Conservation (phyloP, 768 basidiomycete species). For the Tricholoma flavovirens region DNA sequence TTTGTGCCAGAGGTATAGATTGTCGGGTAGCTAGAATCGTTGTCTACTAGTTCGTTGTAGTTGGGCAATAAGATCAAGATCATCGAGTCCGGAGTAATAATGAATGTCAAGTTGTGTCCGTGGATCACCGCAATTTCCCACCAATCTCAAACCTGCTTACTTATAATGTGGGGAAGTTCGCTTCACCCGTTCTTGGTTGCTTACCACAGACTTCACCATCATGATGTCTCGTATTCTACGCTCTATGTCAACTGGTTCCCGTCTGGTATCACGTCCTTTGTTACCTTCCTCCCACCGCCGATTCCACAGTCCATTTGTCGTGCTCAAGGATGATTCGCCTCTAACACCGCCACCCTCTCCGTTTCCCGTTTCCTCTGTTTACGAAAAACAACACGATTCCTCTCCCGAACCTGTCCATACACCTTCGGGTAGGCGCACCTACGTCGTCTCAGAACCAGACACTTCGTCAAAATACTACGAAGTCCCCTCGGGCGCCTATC, state of each 20-base stretch:
- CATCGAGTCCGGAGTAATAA: too few relatives aligned
- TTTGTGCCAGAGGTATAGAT: too few relatives aligned
- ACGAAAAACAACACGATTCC: constrained; percentile 60
- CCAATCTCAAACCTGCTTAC: constrained; percentile 9
- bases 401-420: constrained; percentile 42
- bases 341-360: constrained; percentile 28
- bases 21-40: too few relatives aligned
- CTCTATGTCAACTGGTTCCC: constrained; percentile 17
- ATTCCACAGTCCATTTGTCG: constrained; percentile 63
- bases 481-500: constrained; percentile 70
- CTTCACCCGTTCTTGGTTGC: neutral
- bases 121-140: constrained; percentile 25
- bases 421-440: constrained; percentile 48
- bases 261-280: constrained; percentile 16
- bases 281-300: constrained; percentile 31
- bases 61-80: too few relatives aligned
- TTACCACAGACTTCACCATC: constrained; percentile 5
- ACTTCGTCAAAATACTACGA: constrained; percentile 53
- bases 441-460: constrained; percentile 73
- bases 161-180: constrained; percentile 8
- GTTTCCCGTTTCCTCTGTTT: constrained; percentile 29
- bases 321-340: constrained; percentile 35
- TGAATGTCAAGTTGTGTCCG: too few relatives aligned
- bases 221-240: constrained; percentile 29
- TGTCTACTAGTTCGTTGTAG: too few relatives aligned